These are phyloP conservation scores for Capillidium rhysosporum DNA, from an alignment of 371 early-diverging fungal genomes.

Conservation along the genomic window DNA sequence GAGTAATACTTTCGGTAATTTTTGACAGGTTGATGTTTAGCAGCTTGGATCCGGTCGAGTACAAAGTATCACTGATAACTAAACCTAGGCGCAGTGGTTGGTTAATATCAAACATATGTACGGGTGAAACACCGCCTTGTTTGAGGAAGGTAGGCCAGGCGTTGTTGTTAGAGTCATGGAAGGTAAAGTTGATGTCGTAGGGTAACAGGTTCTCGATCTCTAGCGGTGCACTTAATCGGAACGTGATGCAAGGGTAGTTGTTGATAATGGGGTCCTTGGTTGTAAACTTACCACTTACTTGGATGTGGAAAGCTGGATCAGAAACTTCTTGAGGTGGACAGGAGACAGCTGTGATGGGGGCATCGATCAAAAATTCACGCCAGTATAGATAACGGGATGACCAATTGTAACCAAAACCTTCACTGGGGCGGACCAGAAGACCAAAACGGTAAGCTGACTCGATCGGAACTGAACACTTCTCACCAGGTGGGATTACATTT, in stretches of 20 bases:
- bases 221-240: constrained; percentile 71
- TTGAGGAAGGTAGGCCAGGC: constrained; percentile 36
- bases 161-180: constrained; percentile 55
- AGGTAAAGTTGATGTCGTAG: constrained; percentile 28
- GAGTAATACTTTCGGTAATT: constrained; percentile 42
- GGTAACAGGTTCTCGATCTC: constrained; percentile 92
- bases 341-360: constrained; percentile 19
- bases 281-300: constrained; percentile 25
- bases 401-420: constrained; percentile 68
- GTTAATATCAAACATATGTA: constrained; percentile 71
- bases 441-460: constrained; percentile 55
- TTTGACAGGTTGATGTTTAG: constrained; percentile 57
- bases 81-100: constrained; percentile 60
- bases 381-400: constrained; percentile 42
- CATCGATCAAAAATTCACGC: constrained; percentile 25
- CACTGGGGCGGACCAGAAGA: constrained; percentile 57
- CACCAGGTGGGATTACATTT: constrained; percentile 40
- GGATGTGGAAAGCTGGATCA: constrained; percentile 39
- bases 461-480: constrained; percentile 69
- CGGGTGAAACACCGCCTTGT: constrained; percentile 48
- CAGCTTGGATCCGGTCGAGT: constrained; percentile 53
- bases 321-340: constrained; percentile 23
- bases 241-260: constrained; percentile 63
- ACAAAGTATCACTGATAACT: constrained; percentile 30
- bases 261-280: constrained; percentile 17